Evolutionary conservation across 2,329 filamentous ascomycete species (phyloP).

Genomic region (Aureobasidium namibiae): DNA sequence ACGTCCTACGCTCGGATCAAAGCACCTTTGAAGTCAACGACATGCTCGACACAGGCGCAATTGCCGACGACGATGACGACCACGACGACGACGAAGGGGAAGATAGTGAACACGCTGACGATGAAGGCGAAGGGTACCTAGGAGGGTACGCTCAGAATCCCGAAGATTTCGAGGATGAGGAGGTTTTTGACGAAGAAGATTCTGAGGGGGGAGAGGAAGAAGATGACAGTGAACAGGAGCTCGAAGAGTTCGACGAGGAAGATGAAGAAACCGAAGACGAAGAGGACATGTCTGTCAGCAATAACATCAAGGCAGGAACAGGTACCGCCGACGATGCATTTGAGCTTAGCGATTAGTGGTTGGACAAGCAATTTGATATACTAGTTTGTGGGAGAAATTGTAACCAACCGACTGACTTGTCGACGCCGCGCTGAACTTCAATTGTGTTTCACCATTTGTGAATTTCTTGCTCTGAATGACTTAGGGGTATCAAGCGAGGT

Average conservation of each 20-base stretch:
- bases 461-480: background rate
- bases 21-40: background rate
- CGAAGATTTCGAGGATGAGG: constrained; percentile 8
- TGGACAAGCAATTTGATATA: background rate
- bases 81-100: background rate
- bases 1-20: background rate
- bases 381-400: background rate
- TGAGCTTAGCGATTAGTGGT: constrained; percentile 16
- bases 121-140: background rate
- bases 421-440: background rate
- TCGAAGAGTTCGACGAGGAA: background rate
- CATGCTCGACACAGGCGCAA: background rate
- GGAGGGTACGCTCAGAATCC: constrained; percentile 3
- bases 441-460: background rate
- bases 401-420: background rate
- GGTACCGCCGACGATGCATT: constrained; percentile 17
- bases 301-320: constrained; percentile 16
- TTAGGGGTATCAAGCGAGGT: background rate
- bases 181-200: constrained; percentile 1
- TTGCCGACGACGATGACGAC: background rate
- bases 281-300: background rate
- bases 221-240: background rate
- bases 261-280: constrained; percentile 3
- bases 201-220: constrained; percentile 6
- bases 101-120: background rate